Evolutionary conservation across 2,329 filamentous ascomycete species (phyloP).

Genomic region (Fusarium burgessii): DNA sequence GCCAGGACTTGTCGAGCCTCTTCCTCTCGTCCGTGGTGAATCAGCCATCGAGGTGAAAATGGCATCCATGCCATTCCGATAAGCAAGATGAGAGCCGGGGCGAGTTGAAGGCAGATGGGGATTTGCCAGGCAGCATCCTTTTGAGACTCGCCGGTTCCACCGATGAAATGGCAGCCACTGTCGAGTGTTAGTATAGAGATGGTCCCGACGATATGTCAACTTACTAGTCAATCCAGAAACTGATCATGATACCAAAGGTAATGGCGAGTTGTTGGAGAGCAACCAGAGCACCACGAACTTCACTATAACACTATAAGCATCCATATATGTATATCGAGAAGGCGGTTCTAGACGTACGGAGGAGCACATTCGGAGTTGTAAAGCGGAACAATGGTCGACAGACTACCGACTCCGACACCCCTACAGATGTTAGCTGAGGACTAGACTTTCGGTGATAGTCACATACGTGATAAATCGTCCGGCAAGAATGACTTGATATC

Average conservation of each 20-base stretch:
- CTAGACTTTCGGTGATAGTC: fast-evolving
- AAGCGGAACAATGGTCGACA: slow-evolving; percentile 75
- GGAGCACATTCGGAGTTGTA: slow-evolving; percentile 62
- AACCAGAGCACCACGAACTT: slow-evolving; percentile 58
- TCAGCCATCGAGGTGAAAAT: slow-evolving; percentile 80
- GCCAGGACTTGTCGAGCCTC: slow-evolving; percentile 75
- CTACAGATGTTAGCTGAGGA: slow-evolving; percentile 33
- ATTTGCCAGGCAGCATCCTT: slow-evolving; percentile 78
- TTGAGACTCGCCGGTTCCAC: slow-evolving; percentile 64
- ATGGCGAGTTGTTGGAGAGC: slow-evolving; percentile 66
- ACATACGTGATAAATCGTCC: slow-evolving; percentile 76
- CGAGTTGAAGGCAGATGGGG: slow-evolving; percentile 77
- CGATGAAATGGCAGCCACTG: slow-evolving; percentile 73
- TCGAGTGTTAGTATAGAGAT: fast-evolving
- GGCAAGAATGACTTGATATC: slow-evolving; percentile 72
- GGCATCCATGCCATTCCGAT: slow-evolving; percentile 84
- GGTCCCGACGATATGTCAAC: background rate
- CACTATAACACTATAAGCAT: slow-evolving; percentile 32
- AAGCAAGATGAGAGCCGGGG: slow-evolving; percentile 74
- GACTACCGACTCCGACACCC: slow-evolving; percentile 75
- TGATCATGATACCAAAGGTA: slow-evolving; percentile 73
- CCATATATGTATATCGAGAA: fast-evolving
- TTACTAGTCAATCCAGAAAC: slow-evolving; percentile 72
- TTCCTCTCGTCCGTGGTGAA: slow-evolving; percentile 75
- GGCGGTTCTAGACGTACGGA: slow-evolving; percentile 45